Percentiles rank a stretch among this genome's conserved stretches.
Evolutionary conservation across 495 filamentous ascomycete species (phyloP).

Genomic region (Lasiosphaeriaceae sp.): DNA sequence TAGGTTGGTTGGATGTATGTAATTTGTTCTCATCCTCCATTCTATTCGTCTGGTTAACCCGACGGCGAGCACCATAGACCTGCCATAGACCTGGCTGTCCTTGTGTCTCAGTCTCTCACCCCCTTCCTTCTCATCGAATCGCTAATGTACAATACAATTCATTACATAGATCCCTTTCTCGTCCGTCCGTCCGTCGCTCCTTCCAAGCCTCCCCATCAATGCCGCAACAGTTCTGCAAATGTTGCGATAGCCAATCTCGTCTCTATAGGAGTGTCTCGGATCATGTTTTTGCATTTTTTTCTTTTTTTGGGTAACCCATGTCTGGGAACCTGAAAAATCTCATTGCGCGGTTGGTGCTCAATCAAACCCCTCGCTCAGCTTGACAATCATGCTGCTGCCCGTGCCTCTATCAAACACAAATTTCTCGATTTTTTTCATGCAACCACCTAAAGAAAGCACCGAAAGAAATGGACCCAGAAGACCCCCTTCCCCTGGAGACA

Average conservation of each 20-base stretch:
- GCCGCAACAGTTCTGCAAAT: no score
- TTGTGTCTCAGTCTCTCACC: neutral
- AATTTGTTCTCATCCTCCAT: no score
- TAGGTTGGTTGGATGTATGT: no score
- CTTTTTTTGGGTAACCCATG: no score
- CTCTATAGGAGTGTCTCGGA: neutral
- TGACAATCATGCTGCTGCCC: neutral
- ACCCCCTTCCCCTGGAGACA: neutral
- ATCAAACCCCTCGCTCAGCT: no score
- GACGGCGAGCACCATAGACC: no score
- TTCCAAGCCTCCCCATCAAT: neutral
- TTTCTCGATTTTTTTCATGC: neutral
- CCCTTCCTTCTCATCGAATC: neutral
- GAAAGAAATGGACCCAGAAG: neutral
- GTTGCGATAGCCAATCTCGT: conserved; percentile 9
- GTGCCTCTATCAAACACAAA: conserved; percentile 3
- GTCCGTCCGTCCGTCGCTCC: neutral
- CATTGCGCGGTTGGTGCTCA: no score
- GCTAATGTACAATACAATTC: conserved; percentile 3
- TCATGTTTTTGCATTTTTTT: no score
- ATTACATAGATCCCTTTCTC: neutral
- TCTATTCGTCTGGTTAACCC: no score
- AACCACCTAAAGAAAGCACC: neutral
- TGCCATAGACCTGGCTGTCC: no score
- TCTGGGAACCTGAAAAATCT: no score